Percentiles rank a stretch among this genome's conserved stretches.
Evolutionary conservation across 2,329 filamentous ascomycete genomes (phyloP).

Genomic region (Reticulascus tulasneorum): DNA sequence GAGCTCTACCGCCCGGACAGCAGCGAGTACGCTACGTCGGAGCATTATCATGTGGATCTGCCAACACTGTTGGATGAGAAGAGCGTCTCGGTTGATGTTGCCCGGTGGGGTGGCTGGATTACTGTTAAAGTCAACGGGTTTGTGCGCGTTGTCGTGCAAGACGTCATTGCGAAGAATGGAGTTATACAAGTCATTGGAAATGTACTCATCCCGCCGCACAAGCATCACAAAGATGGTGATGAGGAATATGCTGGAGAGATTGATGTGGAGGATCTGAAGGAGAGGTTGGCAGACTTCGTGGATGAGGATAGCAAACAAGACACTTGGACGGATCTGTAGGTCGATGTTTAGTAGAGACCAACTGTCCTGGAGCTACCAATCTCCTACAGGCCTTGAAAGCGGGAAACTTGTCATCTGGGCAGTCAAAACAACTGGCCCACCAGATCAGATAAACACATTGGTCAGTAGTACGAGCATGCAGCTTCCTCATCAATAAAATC

Average conservation of each 20-base stretch:
- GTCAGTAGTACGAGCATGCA: too few relatives aligned
- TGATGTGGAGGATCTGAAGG: constrained; percentile 57
- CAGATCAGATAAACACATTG: too few relatives aligned
- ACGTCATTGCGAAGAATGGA: constrained; percentile 72
- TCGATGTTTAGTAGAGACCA: too few relatives aligned
- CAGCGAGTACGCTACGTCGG: constrained; percentile 28
- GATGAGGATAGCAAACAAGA: constrained; percentile 20
- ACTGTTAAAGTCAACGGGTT: constrained; percentile 74
- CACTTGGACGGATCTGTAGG: too few relatives aligned
- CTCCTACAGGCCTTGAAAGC: too few relatives aligned
- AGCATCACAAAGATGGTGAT: constrained; percentile 30
- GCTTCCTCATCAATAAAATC: too few relatives aligned
- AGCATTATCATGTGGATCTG: constrained; percentile 65
- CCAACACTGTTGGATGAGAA: constrained; percentile 67
- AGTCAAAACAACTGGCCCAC: too few relatives aligned
- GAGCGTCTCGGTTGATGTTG: constrained; percentile 67
- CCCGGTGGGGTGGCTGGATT: constrained; percentile 62
- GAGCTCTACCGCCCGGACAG: constrained; percentile 60
- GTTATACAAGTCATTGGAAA: constrained; percentile 73
- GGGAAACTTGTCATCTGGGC: too few relatives aligned
- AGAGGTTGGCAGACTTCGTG: constrained; percentile 44
- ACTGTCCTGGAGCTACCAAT: too few relatives aligned
- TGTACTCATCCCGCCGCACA: constrained; percentile 73
- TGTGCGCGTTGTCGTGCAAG: constrained; percentile 59
- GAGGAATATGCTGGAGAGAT: constrained; percentile 44